These are phyloP conservation scores for Kwoniella shivajii DNA, from an alignment of 1,284 basidiomycete species.

Conservation along the genomic window DNA sequence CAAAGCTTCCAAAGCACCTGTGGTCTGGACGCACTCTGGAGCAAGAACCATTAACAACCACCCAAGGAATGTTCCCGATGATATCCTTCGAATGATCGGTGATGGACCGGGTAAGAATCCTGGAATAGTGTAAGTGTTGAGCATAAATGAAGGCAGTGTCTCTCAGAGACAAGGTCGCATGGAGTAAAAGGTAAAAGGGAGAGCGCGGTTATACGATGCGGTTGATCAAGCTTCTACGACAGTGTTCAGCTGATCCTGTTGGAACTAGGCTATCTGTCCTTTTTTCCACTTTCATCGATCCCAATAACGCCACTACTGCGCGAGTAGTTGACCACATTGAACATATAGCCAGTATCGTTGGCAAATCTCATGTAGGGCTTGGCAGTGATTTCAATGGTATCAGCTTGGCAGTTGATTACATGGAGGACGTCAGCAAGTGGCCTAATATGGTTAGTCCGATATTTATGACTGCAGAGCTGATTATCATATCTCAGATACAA, in stretches of 20 bases:
- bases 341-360: slow-evolving; percentile 67
- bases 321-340: slow-evolving; percentile 78
- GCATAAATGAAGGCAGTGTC: too few species aligned
- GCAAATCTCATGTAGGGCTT: slow-evolving; percentile 64
- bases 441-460: slow-evolving; percentile 60
- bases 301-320: slow-evolving; percentile 54
- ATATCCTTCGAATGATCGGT: slow-evolving; percentile 67
- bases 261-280: slow-evolving; percentile 57
- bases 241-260: background rate
- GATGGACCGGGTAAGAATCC: slow-evolving; percentile 64
- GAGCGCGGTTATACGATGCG: too few species aligned
- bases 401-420: slow-evolving; percentile 54
- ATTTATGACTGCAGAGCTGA: background rate
- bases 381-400: slow-evolving; percentile 63
- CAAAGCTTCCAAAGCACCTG: slow-evolving; percentile 66
- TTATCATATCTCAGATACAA: slow-evolving; percentile 8
- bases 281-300: slow-evolving; percentile 32
- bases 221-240: too few species aligned
- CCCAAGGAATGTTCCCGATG: slow-evolving; percentile 66
- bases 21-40: slow-evolving; percentile 82
- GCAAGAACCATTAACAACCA: slow-evolving; percentile 69
- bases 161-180: background rate
- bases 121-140: slow-evolving; percentile 61
- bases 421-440: slow-evolving; percentile 67
- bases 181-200: too few species aligned